phyloP scores from a whole-genome alignment of 1,284 basidiomycete species.

The Ustilago lituana region DNA sequence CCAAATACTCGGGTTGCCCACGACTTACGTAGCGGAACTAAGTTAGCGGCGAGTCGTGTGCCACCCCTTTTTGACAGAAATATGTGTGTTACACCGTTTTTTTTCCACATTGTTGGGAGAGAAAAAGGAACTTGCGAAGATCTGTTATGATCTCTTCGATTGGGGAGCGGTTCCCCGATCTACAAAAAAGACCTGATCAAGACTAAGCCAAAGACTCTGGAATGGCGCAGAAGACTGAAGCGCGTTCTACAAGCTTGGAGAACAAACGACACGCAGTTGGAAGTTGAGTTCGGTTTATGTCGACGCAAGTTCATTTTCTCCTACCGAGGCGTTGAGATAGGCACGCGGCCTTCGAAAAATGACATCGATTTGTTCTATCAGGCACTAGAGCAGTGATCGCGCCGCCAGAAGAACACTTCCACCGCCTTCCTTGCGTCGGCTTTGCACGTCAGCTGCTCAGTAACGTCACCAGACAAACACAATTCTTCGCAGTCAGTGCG shows the following conservation, averaged over 20 bases:
- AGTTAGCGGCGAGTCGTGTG: slow-evolving; percentile 38
- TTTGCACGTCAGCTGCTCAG: slow-evolving; percentile 14
- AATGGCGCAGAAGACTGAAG: slow-evolving; percentile 25
- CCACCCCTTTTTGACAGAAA: no score
- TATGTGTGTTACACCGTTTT: no score
- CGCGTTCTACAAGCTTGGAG: slow-evolving; percentile 5
- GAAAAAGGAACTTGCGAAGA: no score
- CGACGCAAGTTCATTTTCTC: slow-evolving; percentile 8
- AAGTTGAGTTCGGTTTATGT: slow-evolving; percentile 14
- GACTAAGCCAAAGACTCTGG: no score
- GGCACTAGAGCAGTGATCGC: slow-evolving; percentile 9
- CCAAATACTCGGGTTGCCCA: not conserved
- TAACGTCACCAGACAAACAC: slow-evolving; percentile 22
- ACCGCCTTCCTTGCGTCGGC: slow-evolving; percentile 40
- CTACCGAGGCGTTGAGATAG: not conserved
- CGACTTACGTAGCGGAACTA: no score
- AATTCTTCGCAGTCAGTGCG: not conserved
- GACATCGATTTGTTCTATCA: not conserved
- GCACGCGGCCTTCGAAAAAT: not conserved
- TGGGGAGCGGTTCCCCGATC: no score
- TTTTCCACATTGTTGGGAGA: no score
- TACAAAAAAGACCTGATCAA: no score
- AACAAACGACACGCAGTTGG: slow-evolving; percentile 11
- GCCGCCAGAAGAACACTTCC: slow-evolving; percentile 15
- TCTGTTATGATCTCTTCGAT: no score